phyloP scores from a whole-genome alignment of 257 asterid species.

The Dorcoceras hygrometricum region DNA sequence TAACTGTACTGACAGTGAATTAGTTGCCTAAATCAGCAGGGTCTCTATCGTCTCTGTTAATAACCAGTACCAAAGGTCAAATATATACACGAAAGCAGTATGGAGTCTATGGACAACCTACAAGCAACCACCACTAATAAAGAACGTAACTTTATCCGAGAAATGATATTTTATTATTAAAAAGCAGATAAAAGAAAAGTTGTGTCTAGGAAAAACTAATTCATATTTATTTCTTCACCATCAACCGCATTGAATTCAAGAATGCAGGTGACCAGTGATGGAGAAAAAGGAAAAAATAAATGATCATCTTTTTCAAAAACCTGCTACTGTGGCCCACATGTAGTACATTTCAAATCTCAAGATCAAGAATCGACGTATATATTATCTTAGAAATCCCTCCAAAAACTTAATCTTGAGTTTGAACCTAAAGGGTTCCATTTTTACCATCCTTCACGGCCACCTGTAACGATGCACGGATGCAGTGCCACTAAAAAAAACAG shows the following conservation, averaged over 20 bases:
- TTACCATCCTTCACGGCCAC: conserved; percentile 20
- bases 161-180: conserved; percentile 7
- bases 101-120: conserved; percentile 24
- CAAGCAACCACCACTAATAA: conserved; percentile 38
- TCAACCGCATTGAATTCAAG: conserved; percentile 27
- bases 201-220: conserved; percentile 10
- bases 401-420: conserved; percentile 23
- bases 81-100: conserved; percentile 9
- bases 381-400: conserved; percentile 32
- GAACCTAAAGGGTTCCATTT: conserved; percentile 3
- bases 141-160: conserved; percentile 35
- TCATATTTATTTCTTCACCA: background rate
- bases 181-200: conserved; percentile 10
- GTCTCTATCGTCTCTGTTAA: conserved; percentile 25
- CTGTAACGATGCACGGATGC: conserved; percentile 1
- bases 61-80: background rate
- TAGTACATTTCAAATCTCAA: conserved; percentile 25
- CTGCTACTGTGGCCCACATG: conserved; percentile 46
- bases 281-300: conserved; percentile 26
- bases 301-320: conserved; percentile 26
- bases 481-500: conserved; percentile 18
- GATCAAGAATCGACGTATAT: conserved; percentile 23
- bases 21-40: conserved; percentile 31
- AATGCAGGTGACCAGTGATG: conserved; percentile 18
- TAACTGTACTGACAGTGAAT: conserved; percentile 26